phyloP scores from a whole-genome alignment of 2,329 filamentous ascomycete species.

The Talaromyces sp. region DNA sequence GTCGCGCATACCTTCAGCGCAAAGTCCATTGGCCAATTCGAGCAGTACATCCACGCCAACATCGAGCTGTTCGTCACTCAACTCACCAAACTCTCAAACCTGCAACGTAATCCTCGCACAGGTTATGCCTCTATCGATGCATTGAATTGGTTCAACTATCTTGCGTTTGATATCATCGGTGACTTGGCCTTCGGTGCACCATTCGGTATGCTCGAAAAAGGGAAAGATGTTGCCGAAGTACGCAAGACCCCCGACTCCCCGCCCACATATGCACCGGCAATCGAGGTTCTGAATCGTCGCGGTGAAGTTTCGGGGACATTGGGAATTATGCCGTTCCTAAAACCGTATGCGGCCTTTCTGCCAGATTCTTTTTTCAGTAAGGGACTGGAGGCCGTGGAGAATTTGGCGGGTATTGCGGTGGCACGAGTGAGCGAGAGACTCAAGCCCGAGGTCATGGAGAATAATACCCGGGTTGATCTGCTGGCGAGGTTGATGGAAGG shows the following conservation, averaged over 20 bases:
- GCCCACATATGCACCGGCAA: constrained; percentile 69
- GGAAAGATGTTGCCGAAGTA: constrained; percentile 73
- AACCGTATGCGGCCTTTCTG: constrained; percentile 74
- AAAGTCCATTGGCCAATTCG: constrained; percentile 78
- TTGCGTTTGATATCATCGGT: constrained; percentile 59
- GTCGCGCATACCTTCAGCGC: constrained; percentile 82
- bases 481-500: constrained; percentile 82
- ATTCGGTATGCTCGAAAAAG: constrained; percentile 77
- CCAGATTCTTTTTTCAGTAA: constrained; percentile 78
- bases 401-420: constrained; percentile 82
- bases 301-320: constrained; percentile 82
- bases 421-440: constrained; percentile 73
- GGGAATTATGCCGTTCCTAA: constrained; percentile 69
- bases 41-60: constrained; percentile 82
- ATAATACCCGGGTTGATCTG: constrained; percentile 69
- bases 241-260: constrained; percentile 57
- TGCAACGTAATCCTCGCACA: constrained; percentile 45
- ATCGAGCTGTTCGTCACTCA: constrained; percentile 68
- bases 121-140: constrained; percentile 66
- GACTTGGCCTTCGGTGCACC: constrained; percentile 69
- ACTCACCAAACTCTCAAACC: constrained; percentile 64
- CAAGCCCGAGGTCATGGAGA: constrained; percentile 59
- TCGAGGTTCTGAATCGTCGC: constrained; percentile 82
- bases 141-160: constrained; percentile 75
- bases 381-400: constrained; percentile 70